Percentiles rank a stretch among this genome's conserved stretches.
Conservation (phyloP, 345 rosid species). For the Zanthoxylum bungeanum region DNA sequence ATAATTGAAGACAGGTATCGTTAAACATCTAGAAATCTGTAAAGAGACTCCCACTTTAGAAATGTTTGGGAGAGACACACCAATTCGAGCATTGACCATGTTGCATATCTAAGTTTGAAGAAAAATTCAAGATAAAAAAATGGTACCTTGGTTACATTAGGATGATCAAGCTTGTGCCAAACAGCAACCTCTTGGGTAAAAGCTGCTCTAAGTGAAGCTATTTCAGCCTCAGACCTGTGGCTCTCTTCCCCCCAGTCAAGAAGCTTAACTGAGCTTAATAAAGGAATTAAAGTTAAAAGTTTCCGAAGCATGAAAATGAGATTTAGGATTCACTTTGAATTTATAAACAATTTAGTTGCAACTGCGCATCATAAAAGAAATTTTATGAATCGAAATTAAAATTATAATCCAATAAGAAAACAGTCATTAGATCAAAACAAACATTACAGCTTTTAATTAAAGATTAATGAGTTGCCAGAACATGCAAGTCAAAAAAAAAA, state of each 20-base stretch:
- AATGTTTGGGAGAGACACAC: not conserved
- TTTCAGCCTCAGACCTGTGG: conserved; percentile 83
- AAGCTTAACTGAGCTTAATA: conserved; percentile 63
- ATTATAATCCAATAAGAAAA: not conserved
- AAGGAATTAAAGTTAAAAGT: conserved; percentile 9
- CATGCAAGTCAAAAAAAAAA: conserved; percentile 13
- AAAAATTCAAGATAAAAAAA: conserved; percentile 4
- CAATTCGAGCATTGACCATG: not conserved
- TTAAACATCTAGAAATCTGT: not conserved
- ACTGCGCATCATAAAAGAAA: conserved; percentile 12
- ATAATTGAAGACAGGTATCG: conserved; percentile 5
- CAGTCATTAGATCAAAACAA: not conserved
- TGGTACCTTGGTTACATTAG: conserved; percentile 85
- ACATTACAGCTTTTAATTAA: not conserved
- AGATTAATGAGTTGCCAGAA: conserved; percentile 1
- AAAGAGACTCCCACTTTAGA: not conserved
- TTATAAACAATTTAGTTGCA: not conserved
- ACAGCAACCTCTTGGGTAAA: conserved; percentile 95
- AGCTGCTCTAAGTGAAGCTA: conserved; percentile 85
- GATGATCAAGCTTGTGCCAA: conserved; percentile 98
- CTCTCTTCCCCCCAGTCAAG: conserved; percentile 99
- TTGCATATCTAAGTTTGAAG: not conserved
- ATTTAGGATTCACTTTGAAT: not conserved
- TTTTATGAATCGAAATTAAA: conserved; percentile 7
- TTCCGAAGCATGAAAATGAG: not conserved